Evolutionary conservation across 2,329 filamentous ascomycete genomes (phyloP), one percentile per base, ranked within the genome.

Genomic region (Lasiodiplodia sp.): DNA sequence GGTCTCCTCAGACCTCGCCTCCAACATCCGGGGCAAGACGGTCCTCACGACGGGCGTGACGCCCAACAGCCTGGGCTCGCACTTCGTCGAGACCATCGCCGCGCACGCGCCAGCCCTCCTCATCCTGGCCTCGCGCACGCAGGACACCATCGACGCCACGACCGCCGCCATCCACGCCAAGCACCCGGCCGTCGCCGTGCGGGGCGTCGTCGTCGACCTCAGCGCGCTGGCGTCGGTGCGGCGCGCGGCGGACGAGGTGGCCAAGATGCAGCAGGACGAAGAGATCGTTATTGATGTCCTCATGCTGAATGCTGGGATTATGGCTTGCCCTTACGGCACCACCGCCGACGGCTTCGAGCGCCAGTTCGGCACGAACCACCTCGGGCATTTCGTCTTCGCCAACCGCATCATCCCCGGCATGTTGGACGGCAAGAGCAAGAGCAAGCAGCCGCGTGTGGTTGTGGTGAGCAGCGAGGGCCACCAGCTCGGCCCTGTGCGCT

Each of bases 351-450:
- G 81, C 34, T 81, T 82, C 71, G 83, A 85, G 71, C 72, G 78
- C 14, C 81, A 84, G 57, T 81, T 84, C 69, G 83, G 79, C 31
- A 82, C 79, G 1, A 85, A 85, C 68, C 80, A 84, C 71, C 69
- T 85, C 62, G 83, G 80, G 3, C 82, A 82, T 68, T 81, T 80
- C 12, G 70, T 85, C 0, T 72, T 86, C 10, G 83, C 79, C 8
- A 81, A 80, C 40, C 73, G 83, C 1, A 75, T 86, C 1, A 71
- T 83, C 11, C 80, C 80, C 0, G 75, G 75, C 1, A 73, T 86
- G 34, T 72, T 79, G 18, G 57, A 8, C 5, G 25, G 25, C 2
- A 71, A 76, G 40, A 80, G 81, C 1, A 28, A 71, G 1, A 74
- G 72, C 5, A 28, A 34, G 31, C 8, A 34, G 4, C 73, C 67